Conservation (phyloP, 2,329 filamentous ascomycete genomes). For the Clarireedia sp. region DNA sequence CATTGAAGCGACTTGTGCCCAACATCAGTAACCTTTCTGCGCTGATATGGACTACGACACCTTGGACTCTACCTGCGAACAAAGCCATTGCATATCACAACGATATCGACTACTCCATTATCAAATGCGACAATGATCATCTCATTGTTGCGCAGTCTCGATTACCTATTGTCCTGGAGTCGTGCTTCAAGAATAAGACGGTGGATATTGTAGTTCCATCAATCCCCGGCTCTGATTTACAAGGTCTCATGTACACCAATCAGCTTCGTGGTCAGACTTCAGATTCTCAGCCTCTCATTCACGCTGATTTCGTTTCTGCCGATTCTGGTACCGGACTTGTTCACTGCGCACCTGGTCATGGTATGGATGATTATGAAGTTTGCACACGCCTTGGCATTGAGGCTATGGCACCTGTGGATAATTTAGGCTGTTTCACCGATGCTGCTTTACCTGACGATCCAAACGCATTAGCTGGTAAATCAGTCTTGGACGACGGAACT, state of each 20-base stretch:
- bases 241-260: constrained; percentile 60
- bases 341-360: constrained; percentile 88
- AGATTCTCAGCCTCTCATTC: constrained; percentile 60
- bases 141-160: constrained; percentile 67
- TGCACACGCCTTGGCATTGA: constrained; percentile 64
- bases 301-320: constrained; percentile 81
- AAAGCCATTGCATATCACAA: constrained; percentile 75
- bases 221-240: constrained; percentile 58
- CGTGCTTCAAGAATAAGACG: constrained; percentile 30
- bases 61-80: constrained; percentile 94
- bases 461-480: constrained; percentile 57
- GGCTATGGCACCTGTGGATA: constrained; percentile 75
- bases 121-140: constrained; percentile 49
- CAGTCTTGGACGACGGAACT: constrained; percentile 64
- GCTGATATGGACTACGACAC: constrained; percentile 98
- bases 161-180: constrained; percentile 48
- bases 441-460: constrained; percentile 69
- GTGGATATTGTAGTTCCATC: constrained; percentile 43
- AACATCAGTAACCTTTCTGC: constrained; percentile 51
- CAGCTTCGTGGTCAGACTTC: constrained; percentile 54
- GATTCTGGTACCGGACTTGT: constrained; percentile 94
- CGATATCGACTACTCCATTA: constrained; percentile 64
- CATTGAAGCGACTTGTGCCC: constrained; percentile 35
- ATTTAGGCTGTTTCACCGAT: constrained; percentile 70
- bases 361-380: constrained; percentile 89